These are phyloP conservation scores for Epichloe gansuensis DNA, from an alignment of 2,329 filamentous ascomycete genomes.

Conservation along the genomic window DNA sequence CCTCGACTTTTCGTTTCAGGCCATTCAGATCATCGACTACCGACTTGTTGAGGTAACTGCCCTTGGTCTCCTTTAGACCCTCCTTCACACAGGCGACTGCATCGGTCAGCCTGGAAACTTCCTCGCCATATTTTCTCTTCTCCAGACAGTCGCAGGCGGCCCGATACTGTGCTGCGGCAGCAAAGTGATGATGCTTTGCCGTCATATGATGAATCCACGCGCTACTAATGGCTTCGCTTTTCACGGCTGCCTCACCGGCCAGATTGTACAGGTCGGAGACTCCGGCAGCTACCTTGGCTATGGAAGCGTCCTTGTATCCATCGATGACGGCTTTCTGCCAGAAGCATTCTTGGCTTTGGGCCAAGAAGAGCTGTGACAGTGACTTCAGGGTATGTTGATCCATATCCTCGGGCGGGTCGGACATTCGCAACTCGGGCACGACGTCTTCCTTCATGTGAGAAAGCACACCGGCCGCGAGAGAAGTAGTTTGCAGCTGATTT, in stretches of 20 bases:
- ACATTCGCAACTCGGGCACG: slow-evolving; percentile 68
- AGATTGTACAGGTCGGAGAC: slow-evolving; percentile 84
- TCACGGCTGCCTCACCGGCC: slow-evolving; percentile 74
- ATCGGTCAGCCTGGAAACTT: slow-evolving; percentile 76
- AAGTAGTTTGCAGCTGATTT: slow-evolving; percentile 86
- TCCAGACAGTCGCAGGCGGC: slow-evolving; percentile 85
- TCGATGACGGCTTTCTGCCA: slow-evolving; percentile 97
- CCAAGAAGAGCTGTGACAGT: slow-evolving; percentile 71
- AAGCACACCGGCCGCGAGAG: slow-evolving; percentile 76
- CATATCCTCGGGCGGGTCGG: slow-evolving; percentile 88
- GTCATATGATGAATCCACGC: slow-evolving; percentile 98
- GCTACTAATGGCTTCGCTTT: slow-evolving; percentile 79
- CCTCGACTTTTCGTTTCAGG: slow-evolving; percentile 68
- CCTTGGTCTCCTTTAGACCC: slow-evolving; percentile 68
- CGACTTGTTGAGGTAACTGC: slow-evolving; percentile 63
- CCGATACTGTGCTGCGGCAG: slow-evolving; percentile 85
- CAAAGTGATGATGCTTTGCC: slow-evolving; percentile 95
- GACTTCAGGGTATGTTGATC: slow-evolving; percentile 77
- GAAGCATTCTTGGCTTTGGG: slow-evolving; percentile 93
- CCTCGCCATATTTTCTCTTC: slow-evolving; percentile 89
- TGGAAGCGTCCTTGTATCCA: slow-evolving; percentile 79
- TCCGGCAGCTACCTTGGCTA: slow-evolving; percentile 78
- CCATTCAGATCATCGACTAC: slow-evolving; percentile 74
- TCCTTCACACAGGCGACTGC: slow-evolving; percentile 74
- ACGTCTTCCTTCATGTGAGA: slow-evolving; percentile 63